Base-by-base conservation (phyloP, 2,329 filamentous ascomycete genomes). In the Colletotrichum sp. region DNA sequence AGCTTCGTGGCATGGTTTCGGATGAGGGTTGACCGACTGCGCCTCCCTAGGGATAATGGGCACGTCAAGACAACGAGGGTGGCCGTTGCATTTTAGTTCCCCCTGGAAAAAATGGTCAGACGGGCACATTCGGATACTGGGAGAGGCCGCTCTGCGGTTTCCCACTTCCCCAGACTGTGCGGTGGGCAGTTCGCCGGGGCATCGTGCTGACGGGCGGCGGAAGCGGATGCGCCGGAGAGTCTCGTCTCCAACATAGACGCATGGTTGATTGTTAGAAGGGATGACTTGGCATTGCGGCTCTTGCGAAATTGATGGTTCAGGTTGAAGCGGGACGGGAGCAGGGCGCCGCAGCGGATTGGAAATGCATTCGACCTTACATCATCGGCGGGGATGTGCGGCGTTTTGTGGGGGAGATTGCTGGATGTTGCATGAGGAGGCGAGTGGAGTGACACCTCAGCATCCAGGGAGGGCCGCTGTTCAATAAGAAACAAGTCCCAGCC, bases 401-500 rank as follows among this genome's bases (percentile, higher is more conserved):
- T 39, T 69, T 69, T 60, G 57, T 69, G 70, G 73, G 70, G 70
- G 26, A 52, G 39, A 59, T 69, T 69, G 70, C 44, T 39, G 26
- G 59, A 73, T 49, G 74, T 65, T 74, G 74, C 74, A 74, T 76
- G 65, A 76, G 73, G 59, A 65, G 64, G 55, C 52, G 49, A 30
- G 74, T 69, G 71, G 65, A 73, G 71, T 74, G 70, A 74, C 71
- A 76, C 74, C 71, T 76, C 34, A 32, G 71, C 44, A 60, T 74
- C 49, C 74, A 76, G 74, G 74, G 73, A 76, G 59, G 64, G 70
- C 49, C 74, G 74, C 59, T 76, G 71, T 57, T 74, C 26, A 60
- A 62, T 34, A 73, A 76, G 74, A 76, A 74, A 74, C 74, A 76
- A 32, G 70, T 69, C 59, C 74, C 57, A 65, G 64, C 74, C 28